Conservation (phyloP, 768 basidiomycete genomes). For the Boletus vermiculosoides region DNA sequence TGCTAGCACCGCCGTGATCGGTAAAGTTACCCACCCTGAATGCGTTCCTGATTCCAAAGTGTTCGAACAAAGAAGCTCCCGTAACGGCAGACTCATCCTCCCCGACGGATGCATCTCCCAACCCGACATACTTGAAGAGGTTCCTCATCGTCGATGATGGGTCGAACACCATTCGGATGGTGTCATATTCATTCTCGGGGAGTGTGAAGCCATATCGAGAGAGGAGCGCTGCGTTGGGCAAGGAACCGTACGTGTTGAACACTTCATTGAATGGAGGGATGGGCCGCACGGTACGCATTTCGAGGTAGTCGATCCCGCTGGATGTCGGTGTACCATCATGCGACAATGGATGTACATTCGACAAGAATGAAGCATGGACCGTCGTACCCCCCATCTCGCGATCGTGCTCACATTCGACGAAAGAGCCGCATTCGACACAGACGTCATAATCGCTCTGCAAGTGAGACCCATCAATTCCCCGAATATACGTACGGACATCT, state of each 20-base stretch:
- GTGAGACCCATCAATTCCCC: slow-evolving; percentile 10
- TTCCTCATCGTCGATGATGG: slow-evolving; percentile 16
- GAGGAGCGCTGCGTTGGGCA: slow-evolving; percentile 66
- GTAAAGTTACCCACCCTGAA: slow-evolving; percentile 22
- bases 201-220: slow-evolving; percentile 71
- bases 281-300: slow-evolving; percentile 64
- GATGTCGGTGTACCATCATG: slow-evolving; percentile 13
- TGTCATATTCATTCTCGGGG: slow-evolving; percentile 70
- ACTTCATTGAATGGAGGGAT: slow-evolving; percentile 55
- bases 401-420: slow-evolving; percentile 69
- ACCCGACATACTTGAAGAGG: slow-evolving; percentile 12
- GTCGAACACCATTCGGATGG: slow-evolving; percentile 37
- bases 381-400: slow-evolving; percentile 22
- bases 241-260: slow-evolving; percentile 75
- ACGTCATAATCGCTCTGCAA: slow-evolving; percentile 70
- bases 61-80: slow-evolving; percentile 4
- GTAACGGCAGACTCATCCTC: slow-evolving; percentile 20
- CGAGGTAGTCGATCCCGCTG: slow-evolving; percentile 43
- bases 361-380: neutral
- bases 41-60: slow-evolving; percentile 25
- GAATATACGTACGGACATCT: slow-evolving; percentile 1
- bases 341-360: slow-evolving; percentile 8
- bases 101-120: slow-evolving; percentile 3
- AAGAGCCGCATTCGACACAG: slow-evolving; percentile 67
- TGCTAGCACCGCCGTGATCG: slow-evolving; percentile 26